Evolutionary conservation across 768 basidiomycete species (phyloP).

Genomic region (Sporobolomyces roseus): DNA sequence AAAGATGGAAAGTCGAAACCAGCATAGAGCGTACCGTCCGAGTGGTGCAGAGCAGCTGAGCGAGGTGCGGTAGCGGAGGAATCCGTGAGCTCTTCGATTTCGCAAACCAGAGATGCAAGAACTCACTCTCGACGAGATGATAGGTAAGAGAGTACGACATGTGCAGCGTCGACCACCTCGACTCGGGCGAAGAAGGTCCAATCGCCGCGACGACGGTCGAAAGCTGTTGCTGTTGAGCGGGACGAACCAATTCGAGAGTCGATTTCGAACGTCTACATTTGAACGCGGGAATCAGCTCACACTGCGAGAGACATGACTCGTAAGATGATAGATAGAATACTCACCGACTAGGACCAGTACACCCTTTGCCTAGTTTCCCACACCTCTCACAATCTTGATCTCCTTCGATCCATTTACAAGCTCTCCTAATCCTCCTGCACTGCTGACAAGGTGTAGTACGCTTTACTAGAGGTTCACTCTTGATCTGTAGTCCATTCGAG

Average conservation of each 20-base stretch:
- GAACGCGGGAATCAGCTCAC: background rate
- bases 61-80: background rate
- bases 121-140: constrained; percentile 21
- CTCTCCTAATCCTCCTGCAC: background rate
- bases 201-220: background rate
- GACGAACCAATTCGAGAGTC: background rate
- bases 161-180: constrained; percentile 11
- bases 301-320: too few species aligned
- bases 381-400: constrained; percentile 9
- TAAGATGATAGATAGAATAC: background rate
- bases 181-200: background rate
- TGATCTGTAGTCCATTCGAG: too few species aligned
- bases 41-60: background rate
- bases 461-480: too few species aligned
- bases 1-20: background rate
- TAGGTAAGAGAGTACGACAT: constrained; percentile 6
- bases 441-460: background rate
- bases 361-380: background rate
- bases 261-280: background rate
- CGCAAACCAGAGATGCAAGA: background rate
- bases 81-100: background rate
- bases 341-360: background rate
- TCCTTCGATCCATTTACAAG: background rate
- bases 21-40: background rate
- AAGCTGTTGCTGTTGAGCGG: background rate